A percentile compares a stretch with the other conserved stretches of the same genome.
Conservation (phyloP, 768 basidiomycete species). For the Polyporus arcularius region DNA sequence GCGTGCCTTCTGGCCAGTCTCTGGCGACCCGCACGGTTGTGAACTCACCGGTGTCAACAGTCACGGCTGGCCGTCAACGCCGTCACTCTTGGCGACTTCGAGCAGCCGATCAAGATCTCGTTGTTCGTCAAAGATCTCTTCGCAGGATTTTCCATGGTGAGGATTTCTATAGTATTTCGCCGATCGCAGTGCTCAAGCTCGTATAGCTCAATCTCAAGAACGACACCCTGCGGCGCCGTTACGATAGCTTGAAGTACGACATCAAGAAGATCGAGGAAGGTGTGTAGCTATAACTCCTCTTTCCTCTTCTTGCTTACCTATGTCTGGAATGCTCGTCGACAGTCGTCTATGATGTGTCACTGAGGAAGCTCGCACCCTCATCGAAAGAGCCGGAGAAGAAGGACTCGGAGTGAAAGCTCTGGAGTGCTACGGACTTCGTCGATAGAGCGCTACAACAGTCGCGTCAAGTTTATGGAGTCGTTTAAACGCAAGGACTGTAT, state of each 20-base stretch:
- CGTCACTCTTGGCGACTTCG: constrained; percentile 81
- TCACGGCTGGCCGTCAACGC: constrained; percentile 79
- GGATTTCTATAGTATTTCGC: constrained; percentile 1
- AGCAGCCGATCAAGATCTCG: constrained; percentile 77
- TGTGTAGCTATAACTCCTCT: constrained; percentile 26
- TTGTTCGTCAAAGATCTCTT: constrained; percentile 80
- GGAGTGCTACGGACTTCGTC: too few species aligned
- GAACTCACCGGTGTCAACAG: constrained; percentile 35
- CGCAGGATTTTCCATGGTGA: constrained; percentile 81
- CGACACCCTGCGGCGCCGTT: constrained; percentile 70
- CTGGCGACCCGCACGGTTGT: neutral
- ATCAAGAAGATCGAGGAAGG: constrained; percentile 91
- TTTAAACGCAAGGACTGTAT: too few species aligned
- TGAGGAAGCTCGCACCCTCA: constrained; percentile 58
- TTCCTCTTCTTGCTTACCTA: neutral
- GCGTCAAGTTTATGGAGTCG: too few species aligned
- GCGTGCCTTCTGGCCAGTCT: neutral
- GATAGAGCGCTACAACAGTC: too few species aligned
- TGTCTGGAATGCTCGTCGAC: neutral
- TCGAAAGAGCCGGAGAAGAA: constrained; percentile 2
- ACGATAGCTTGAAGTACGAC: constrained; percentile 84
- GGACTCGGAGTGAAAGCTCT: too few species aligned
- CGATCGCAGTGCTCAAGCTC: neutral
- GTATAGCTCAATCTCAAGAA: constrained; percentile 79
- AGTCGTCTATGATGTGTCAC: constrained; percentile 87